Conservation (phyloP, 257 asterid species). For the Galeopsis tetrahit region DNA sequence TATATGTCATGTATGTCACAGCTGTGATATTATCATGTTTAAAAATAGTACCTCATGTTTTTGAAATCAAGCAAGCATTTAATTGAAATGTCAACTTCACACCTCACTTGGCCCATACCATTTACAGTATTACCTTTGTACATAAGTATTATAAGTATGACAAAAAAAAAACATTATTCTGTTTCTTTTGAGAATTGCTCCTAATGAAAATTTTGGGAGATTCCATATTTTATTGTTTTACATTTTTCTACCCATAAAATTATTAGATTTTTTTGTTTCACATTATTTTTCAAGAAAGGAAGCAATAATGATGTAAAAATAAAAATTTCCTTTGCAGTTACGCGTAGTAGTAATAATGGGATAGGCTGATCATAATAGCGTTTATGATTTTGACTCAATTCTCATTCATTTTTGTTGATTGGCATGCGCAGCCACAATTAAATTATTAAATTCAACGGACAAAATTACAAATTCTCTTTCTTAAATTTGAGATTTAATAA, state of each 20-base stretch:
- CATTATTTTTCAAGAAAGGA: slow-evolving; percentile 16
- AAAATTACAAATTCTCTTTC: neutral
- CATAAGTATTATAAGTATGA: neutral
- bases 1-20: too few species aligned
- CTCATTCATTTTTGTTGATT: slow-evolving; percentile 18
- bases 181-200: neutral
- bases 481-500: neutral
- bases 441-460: too few species aligned
- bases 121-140: neutral
- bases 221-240: neutral
- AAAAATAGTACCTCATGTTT: neutral
- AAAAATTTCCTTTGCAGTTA: slow-evolving; percentile 37
- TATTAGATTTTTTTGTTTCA: neutral
- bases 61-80: slow-evolving; percentile 23
- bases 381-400: slow-evolving; percentile 23
- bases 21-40: neutral
- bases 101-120: neutral
- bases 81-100: slow-evolving; percentile 15
- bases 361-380: slow-evolving; percentile 25
- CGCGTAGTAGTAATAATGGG: slow-evolving; percentile 39
- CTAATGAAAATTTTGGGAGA: neutral
- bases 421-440: slow-evolving; percentile 30
- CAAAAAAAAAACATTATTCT: neutral
- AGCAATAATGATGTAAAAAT: slow-evolving; percentile 34
- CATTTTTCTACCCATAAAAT: neutral